These are phyloP conservation scores for Phialophora verrucosa DNA, from an alignment of 2,329 filamentous ascomycete genomes.

Conservation along the genomic window DNA sequence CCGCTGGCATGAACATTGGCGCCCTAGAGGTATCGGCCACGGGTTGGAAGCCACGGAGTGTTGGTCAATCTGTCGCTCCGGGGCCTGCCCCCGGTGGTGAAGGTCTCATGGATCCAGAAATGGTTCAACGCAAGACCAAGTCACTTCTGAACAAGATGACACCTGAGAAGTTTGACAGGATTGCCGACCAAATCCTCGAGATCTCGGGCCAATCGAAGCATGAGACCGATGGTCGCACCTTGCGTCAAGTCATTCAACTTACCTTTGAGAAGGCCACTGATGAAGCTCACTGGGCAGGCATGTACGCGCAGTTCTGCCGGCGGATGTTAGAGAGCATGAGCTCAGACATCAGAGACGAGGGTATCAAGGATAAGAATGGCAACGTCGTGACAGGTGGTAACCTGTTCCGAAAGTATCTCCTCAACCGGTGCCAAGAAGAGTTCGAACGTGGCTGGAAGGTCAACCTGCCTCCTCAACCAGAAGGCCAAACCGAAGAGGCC, in stretches of 20 bases:
- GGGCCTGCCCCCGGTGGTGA: slow-evolving; percentile 58
- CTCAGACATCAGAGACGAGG: slow-evolving; percentile 91
- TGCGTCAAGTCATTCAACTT: slow-evolving; percentile 97
- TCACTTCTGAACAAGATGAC: slow-evolving; percentile 99
- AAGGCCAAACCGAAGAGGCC: slow-evolving; percentile 73
- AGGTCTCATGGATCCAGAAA: slow-evolving; percentile 78
- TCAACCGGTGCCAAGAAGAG: slow-evolving; percentile 98
- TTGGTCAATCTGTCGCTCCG: slow-evolving; percentile 56
- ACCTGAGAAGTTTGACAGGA: slow-evolving; percentile 96
- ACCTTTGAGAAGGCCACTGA: slow-evolving; percentile 99
- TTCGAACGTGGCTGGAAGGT: slow-evolving; percentile 98
- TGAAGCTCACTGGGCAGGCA: slow-evolving; percentile 96
- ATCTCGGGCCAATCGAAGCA: slow-evolving; percentile 96
- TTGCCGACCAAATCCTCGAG: slow-evolving; percentile 86
- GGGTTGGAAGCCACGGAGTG: slow-evolving; percentile 88
- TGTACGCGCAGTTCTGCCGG: slow-evolving; percentile 99
- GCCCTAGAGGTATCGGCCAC: slow-evolving; percentile 72
- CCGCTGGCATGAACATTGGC: slow-evolving; percentile 79
- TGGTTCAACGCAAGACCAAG: slow-evolving; percentile 99
- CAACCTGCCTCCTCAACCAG: slow-evolving; percentile 78
- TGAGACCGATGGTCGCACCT: slow-evolving; percentile 88
- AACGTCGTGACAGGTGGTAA: slow-evolving; percentile 89
- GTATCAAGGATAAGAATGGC: slow-evolving; percentile 86
- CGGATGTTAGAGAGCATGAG: slow-evolving; percentile 96
- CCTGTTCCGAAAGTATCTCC: slow-evolving; percentile 96